Base-by-base conservation (phyloP, 1,139 yeast species). In the Nakaseomyces delphensis region DNA sequence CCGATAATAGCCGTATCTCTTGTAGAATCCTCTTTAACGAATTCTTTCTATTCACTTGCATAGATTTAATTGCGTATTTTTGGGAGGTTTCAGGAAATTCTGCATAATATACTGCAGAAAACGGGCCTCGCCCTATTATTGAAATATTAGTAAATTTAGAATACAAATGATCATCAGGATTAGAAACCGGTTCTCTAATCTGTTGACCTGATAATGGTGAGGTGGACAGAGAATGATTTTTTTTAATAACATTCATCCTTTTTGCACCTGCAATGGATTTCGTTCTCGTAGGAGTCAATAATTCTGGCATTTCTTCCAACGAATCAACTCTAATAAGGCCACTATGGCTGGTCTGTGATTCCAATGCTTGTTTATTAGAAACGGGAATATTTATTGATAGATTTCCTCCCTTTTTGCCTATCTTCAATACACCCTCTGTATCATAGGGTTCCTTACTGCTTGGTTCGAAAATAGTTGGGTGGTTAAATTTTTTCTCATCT, bases 41-140 rank as follows among this genome's bases (percentile, higher is more conserved):
- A 41, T 56, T 59, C 41, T 51, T 48, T 43, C 54, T 59, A 33
- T 54, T 58, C 14, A 61, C 56, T 55, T 83, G 83, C 23, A 93
- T 76, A 47, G 95, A 71, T 63, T 91, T 91, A 42, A 91, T 91
- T 0, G 97, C 97, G 63, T 78, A 86, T 32, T 52, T 56, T 41
- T 52, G 54, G 52, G 75, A 77, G 31, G 74, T 74, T 43, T 74
- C 67, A 57, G 81, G 74, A 62, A 77, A 72, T 50, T 84, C 64
- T 46, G 83, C 80, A 54, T 83, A 86, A 62, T 77, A 91, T 10
- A 94, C 97, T 37, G 79, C 70, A 3, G 96, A 84, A 57, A 91
- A 91, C 61, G 86, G 95, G 16, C 98, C 97, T 33, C 75, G 69
- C 3, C 95, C 96, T 41, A 87, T 69, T 40, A 79, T 65, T 42